These are phyloP conservation scores for Carex pumila DNA, from an alignment of 176 grass and related monocot genomes.

Conservation along the genomic window DNA sequence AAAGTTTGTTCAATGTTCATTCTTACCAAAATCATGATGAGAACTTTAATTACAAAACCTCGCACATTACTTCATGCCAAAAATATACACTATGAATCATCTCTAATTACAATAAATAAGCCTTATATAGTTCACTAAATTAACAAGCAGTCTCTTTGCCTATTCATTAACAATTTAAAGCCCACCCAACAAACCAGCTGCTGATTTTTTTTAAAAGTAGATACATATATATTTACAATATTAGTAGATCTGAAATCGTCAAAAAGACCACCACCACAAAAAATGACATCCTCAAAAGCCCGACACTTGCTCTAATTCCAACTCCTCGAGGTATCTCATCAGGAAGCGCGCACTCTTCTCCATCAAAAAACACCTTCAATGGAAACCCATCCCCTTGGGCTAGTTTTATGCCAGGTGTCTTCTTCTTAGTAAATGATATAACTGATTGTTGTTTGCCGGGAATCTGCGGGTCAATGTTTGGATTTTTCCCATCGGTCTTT, in stretches of 20 bases:
- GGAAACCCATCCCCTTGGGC: conserved; percentile 56
- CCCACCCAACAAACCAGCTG: neutral
- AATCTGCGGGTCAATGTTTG: conserved; percentile 18
- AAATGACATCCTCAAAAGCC: conserved; percentile 14
- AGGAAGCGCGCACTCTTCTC: conserved; percentile 77
- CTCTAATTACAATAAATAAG: neutral
- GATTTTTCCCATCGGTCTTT: conserved; percentile 40
- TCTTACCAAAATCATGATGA: neutral
- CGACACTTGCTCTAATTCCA: neutral
- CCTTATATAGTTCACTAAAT: neutral
- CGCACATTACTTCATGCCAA: neutral
- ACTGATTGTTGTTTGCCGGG: conserved; percentile 89
- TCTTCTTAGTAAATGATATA: conserved; percentile 63
- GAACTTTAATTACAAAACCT: neutral
- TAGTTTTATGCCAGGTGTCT: conserved; percentile 44
- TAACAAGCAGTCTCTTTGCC: neutral
- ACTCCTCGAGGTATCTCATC: conserved; percentile 34
- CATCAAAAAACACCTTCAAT: conserved; percentile 68
- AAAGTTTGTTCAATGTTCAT: neutral
- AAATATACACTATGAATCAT: neutral
- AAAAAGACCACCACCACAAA: conserved; percentile 8
- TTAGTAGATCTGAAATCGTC: conserved; percentile 3
- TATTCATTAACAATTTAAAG: neutral
- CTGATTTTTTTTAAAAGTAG: neutral
- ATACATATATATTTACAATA: neutral